A percentile compares a stretch with the other conserved stretches of the same genome.
Conservation (phyloP, 306 rosid genomes). For the Gleditsia sinensis region DNA sequence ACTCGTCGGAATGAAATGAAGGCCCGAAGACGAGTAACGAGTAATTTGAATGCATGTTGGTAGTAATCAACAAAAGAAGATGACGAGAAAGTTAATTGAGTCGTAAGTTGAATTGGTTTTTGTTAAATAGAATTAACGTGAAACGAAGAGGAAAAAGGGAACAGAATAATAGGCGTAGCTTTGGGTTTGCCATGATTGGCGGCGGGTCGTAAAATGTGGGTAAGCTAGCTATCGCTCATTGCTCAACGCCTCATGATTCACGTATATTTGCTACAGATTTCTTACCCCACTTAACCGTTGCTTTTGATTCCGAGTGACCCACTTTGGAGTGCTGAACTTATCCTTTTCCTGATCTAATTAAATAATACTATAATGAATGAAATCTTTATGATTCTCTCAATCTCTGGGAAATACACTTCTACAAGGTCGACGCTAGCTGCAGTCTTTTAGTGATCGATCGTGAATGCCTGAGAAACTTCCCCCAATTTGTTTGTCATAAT, state of each 20-base stretch:
- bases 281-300: conserved; percentile 52
- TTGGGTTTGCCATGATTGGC: conserved; percentile 33
- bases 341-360: conserved; percentile 42
- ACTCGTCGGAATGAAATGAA: background rate
- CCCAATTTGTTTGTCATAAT: too few species aligned
- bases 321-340: conserved; percentile 37
- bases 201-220: conserved; percentile 37
- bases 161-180: background rate
- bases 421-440: conserved; percentile 31
- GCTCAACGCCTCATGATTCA: conserved; percentile 43
- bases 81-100: background rate
- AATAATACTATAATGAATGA: conserved; percentile 14
- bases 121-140: background rate
- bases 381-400: conserved; percentile 28
- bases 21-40: background rate
- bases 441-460: background rate
- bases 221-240: conserved; percentile 28
- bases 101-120: background rate
- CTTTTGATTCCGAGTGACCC: conserved; percentile 46
- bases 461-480: background rate
- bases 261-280: conserved; percentile 47
- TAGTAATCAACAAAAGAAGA: background rate
- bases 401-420: conserved; percentile 35
- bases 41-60: too few species aligned
- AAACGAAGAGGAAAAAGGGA: background rate